Evolutionary conservation across 2,329 filamentous ascomycete genomes (phyloP).

Genomic region (Fusarium sp.): DNA sequence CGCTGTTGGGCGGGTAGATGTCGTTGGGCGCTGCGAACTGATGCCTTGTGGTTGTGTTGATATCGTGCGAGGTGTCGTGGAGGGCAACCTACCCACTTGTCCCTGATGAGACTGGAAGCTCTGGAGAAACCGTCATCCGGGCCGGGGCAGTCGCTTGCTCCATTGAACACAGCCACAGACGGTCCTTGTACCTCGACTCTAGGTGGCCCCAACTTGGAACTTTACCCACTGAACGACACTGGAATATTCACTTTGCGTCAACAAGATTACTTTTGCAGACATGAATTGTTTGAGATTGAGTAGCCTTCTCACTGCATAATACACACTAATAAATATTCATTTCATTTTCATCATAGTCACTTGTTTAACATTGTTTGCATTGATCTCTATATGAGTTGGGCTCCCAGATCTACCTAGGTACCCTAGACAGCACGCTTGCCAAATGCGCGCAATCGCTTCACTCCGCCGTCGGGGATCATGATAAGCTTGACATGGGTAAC

Average conservation of each 20-base stretch:
- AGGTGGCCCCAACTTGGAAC: not conserved
- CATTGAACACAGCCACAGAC: slow-evolving; percentile 32
- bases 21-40: slow-evolving; percentile 11
- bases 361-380: slow-evolving; percentile 12
- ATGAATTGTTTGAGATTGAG: slow-evolving; percentile 34
- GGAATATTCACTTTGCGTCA: slow-evolving; percentile 12
- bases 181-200: slow-evolving; percentile 19
- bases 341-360: not conserved
- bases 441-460: slow-evolving; percentile 76
- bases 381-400: not conserved
- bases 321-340: not conserved
- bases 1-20: slow-evolving; percentile 8
- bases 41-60: slow-evolving; percentile 22
- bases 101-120: slow-evolving; percentile 22
- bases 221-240: not conserved
- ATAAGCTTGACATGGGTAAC: slow-evolving; percentile 89
- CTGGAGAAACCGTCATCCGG: not conserved
- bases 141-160: slow-evolving; percentile 13
- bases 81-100: slow-evolving; percentile 41
- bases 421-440: slow-evolving; percentile 46
- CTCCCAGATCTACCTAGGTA: slow-evolving; percentile 2
- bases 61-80: slow-evolving; percentile 39
- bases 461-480: slow-evolving; percentile 91
- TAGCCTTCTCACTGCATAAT: slow-evolving; percentile 7
- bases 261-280: slow-evolving; percentile 24